A percentile compares a stretch with the other conserved stretches of the same genome.
Evolutionary conservation across 1,139 yeast species (phyloP).

Genomic region (Arxiozyma slooffiae): DNA sequence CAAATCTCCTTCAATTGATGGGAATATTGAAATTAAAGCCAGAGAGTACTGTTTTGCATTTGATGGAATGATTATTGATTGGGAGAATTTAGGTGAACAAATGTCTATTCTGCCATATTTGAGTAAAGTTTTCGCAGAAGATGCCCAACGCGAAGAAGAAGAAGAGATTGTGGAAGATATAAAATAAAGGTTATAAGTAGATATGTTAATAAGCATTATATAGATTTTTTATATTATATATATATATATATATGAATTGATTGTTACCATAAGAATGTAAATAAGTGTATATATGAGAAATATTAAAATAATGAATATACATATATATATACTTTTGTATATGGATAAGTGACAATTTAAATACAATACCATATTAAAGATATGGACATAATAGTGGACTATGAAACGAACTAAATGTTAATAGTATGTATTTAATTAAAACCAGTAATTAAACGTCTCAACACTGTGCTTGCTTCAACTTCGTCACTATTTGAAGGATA

Average conservation of each 20-base stretch:
- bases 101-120: constrained; percentile 21
- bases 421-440: background rate
- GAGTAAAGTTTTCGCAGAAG: constrained; percentile 27
- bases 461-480: constrained; percentile 26
- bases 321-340: background rate
- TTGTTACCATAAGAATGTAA: background rate
- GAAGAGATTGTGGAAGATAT: constrained; percentile 13
- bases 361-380: too few species aligned
- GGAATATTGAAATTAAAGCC: constrained; percentile 25
- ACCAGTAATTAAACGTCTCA: constrained; percentile 31
- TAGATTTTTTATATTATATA: too few species aligned
- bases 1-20: constrained; percentile 40
- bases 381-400: too few species aligned
- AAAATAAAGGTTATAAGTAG: background rate
- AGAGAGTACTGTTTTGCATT: constrained; percentile 42
- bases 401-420: background rate
- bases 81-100: constrained; percentile 37
- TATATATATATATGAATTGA: too few species aligned
- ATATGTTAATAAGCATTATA: background rate
- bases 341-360: background rate
- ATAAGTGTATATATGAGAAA: too few species aligned
- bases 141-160: constrained; percentile 16
- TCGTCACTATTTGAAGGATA: constrained; percentile 3
- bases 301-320: constrained; percentile 1
- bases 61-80: constrained; percentile 48